Conservation (phyloP, 495 filamentous ascomycete genomes). For the Neurospora sp. region DNA sequence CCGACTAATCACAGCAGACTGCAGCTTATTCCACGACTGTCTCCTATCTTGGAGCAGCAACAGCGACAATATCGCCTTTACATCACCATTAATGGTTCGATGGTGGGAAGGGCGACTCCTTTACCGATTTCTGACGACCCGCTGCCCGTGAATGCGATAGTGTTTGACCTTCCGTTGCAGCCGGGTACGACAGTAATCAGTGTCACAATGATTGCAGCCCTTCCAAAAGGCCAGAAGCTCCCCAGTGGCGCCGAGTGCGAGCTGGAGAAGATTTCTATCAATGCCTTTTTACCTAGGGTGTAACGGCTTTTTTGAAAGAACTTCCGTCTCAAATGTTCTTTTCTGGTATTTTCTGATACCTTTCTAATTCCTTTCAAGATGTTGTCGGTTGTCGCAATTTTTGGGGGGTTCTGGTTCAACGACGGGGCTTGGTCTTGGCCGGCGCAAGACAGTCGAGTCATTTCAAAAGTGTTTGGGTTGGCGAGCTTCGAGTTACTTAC, state of each 20-base stretch:
- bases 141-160: slow-evolving; percentile 31
- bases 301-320: not conserved
- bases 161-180: slow-evolving; percentile 51
- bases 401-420: not conserved
- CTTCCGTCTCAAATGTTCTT: not conserved
- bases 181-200: slow-evolving; percentile 58
- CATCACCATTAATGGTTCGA: slow-evolving; percentile 38
- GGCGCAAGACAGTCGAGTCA: not conserved
- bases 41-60: slow-evolving; percentile 36
- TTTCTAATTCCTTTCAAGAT: not conserved
- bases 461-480: not conserved
- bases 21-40: slow-evolving; percentile 53
- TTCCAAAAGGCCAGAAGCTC: slow-evolving; percentile 46
- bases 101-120: slow-evolving; percentile 44
- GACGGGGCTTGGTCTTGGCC: not conserved
- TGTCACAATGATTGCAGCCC: slow-evolving; percentile 52
- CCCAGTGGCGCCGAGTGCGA: slow-evolving; percentile 49
- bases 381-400: not conserved
- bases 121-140: slow-evolving; percentile 35
- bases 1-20: slow-evolving; percentile 52
- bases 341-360: not conserved
- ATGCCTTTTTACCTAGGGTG: slow-evolving; percentile 13
- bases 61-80: slow-evolving; percentile 23
- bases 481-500: not conserved
- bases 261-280: slow-evolving; percentile 51